Base-by-base conservation (phyloP, 2,329 filamentous ascomycete genomes). In the Achaetomium macrosporum region DNA sequence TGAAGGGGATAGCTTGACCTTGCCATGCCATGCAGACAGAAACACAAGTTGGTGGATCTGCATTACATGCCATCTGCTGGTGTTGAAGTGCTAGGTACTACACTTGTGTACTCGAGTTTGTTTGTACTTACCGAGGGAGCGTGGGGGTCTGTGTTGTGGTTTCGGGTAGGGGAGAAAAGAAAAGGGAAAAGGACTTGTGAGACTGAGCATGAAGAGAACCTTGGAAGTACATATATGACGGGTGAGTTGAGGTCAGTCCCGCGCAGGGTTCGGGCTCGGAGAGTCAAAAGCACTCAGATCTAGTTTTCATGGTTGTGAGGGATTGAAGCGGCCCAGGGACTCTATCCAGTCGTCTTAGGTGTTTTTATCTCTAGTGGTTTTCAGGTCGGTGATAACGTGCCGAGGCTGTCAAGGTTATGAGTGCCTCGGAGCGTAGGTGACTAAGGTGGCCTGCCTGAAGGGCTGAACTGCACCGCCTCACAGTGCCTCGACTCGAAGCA, bases 391-490 rank as follows among this genome's bases (percentile, higher is more conserved):
- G 15, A 15, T 13, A 13, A n/a, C 15, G 35, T n/a, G 6, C n/a
- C 35, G 12, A 5, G 5, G 8, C 35, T 8, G 15, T 16, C 13
- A 37, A n/a, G 35, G 4, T 16, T 13, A 8, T n/a, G 33, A 15
- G 33, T 15, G 33, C 3, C n/a, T 37, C n/a, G 35, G 15, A n/a
- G 12, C 3, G 35, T 37, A 6, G 42, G 36, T 51, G 37, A 36
- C 42, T 47, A 37, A 30, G 17, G 20, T 37, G 17, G 30, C 25
- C 29, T 35, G 35, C 19, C 35, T n/a, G 8, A 35, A 39, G 33
- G 46, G 51, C 42, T 47, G 42, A 49, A 29, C 29, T 45, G 42
- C 51, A 41, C 36, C 29, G 51, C 51, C 46, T 37, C 46, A 13
- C 35, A 2, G 35, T 37, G 35, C 35, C n/a, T n/a, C 15, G 35